Evolutionary conservation across 2,329 filamentous ascomycete species (phyloP), one percentile per base, ranked within the genome.

Genomic region (Chrysosporium queenslandicum): DNA sequence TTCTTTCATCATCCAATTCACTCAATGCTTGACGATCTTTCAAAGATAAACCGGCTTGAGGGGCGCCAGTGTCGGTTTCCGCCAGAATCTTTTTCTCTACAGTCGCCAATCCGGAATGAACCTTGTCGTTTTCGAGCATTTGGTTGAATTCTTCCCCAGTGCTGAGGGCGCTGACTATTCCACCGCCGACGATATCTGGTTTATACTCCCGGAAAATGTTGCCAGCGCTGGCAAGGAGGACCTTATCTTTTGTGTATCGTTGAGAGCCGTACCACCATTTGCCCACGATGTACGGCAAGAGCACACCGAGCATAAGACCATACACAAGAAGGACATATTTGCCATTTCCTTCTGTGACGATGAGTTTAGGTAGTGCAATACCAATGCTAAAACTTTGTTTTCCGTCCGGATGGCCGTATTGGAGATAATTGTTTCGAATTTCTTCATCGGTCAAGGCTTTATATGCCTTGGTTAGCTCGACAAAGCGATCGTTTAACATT

Each of bases 241-340:
- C 86, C 60, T 87, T 88, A 70, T 98, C 94, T 72, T 91, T 94
- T 34, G 92, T 97, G 70, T 87, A 81, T 62, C 84, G 81, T 69
- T 95, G 91, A 30, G 88, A 94, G 55, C 94, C 92, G 66, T 98
- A 98, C 92, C 92, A 98, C 92, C 92, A 98, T 54, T 86, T 89
- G 45, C 92, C 92, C 52, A 98, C 91, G 45, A 92, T 76, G 68
- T 94, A 98, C 2, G 92, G 92, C 49, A 98, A 76, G 55, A 96
- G 74, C 56, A 97, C 87, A 52, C 91, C 92, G 48, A 98, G 82
- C 36, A 97, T 78, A 30, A 85, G 71, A 34, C 88, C 90, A 68
- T 98, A 98, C 58, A 96, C 78, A 53, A 96, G 75, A 55, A 98
- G 76, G 50, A 98, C 86, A 65, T 94, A 97, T 74, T 96, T 97